These are phyloP conservation scores for Mallotus nudiflorus DNA, from an alignment of 345 rosid species.

Conservation along the genomic window DNA sequence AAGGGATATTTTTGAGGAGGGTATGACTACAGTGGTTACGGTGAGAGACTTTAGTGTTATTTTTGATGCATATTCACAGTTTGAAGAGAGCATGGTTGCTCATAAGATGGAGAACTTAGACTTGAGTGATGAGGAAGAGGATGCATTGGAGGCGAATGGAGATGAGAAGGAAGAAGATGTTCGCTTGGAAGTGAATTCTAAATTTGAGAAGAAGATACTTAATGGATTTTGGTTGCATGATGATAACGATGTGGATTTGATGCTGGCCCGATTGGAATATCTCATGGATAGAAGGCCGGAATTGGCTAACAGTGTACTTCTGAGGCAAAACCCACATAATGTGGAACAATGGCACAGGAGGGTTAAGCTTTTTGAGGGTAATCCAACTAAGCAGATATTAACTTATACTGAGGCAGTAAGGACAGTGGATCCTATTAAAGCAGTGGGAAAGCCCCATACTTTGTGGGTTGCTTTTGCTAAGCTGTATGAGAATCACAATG, in stretches of 20 bases:
- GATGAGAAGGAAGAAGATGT: slow-evolving; percentile 59
- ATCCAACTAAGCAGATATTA: slow-evolving; percentile 85
- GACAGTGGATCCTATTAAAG: slow-evolving; percentile 94
- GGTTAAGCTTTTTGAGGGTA: slow-evolving; percentile 85
- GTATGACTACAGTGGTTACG: slow-evolving; percentile 90
- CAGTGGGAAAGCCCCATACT: slow-evolving; percentile 96
- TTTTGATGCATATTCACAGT: slow-evolving; percentile 80
- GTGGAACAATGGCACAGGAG: slow-evolving; percentile 99
- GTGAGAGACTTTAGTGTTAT: slow-evolving; percentile 93
- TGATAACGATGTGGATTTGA: slow-evolving; percentile 79
- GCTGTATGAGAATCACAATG: slow-evolving; percentile 79
- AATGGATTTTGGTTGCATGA: slow-evolving; percentile 86
- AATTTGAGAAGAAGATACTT: slow-evolving; percentile 79
- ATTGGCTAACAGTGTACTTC: slow-evolving; percentile 86
- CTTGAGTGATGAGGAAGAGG: slow-evolving; percentile 64
- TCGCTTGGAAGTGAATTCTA: slow-evolving; percentile 52
- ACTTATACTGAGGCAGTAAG: slow-evolving; percentile 96
- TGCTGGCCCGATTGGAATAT: slow-evolving; percentile 78
- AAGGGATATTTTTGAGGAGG: slow-evolving; percentile 91
- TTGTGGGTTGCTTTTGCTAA: slow-evolving; percentile 93
- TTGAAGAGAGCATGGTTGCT: slow-evolving; percentile 77
- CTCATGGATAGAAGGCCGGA: slow-evolving; percentile 87
- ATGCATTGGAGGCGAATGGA: slow-evolving; percentile 44
- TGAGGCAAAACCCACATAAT: slow-evolving; percentile 96
- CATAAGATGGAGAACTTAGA: slow-evolving; percentile 67